Evolutionary conservation across 2,329 filamentous ascomycete genomes (phyloP).

Genomic region (Cladobotryum mycophilum): DNA sequence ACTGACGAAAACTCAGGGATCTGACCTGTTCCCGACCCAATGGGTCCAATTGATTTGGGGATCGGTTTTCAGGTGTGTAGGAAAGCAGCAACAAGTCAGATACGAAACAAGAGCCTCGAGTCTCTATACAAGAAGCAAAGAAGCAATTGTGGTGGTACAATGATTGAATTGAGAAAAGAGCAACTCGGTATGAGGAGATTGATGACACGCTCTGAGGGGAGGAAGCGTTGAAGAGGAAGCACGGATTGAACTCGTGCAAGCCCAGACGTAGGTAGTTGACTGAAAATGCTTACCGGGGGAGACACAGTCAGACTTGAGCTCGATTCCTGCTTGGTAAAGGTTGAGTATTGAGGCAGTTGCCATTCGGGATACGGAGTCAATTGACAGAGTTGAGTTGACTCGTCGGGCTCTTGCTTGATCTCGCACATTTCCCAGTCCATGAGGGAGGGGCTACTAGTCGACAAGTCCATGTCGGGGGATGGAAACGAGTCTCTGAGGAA

Average conservation of each 20-base stretch:
- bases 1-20: background rate
- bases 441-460: background rate
- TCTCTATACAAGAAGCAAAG: conserved; percentile 16
- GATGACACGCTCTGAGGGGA: conserved; percentile 6
- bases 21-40: conserved; percentile 8
- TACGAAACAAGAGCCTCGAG: conserved; percentile 10
- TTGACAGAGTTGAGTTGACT: background rate
- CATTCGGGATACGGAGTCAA: background rate
- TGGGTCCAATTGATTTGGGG: conserved; percentile 5
- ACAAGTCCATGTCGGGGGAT: background rate
- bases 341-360: conserved; percentile 3
- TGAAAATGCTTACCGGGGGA: conserved; percentile 5
- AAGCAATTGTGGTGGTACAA: conserved; percentile 15
- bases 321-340: background rate
- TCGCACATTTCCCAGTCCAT: conserved; percentile 3
- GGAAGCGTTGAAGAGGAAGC: conserved; percentile 7
- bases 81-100: conserved; percentile 23
- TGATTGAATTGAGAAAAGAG: conserved; percentile 17
- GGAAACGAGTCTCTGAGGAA: background rate
- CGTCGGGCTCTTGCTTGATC: background rate
- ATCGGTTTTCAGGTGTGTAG: conserved; percentile 10
- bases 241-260: background rate
- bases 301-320: background rate
- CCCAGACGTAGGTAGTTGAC: background rate
- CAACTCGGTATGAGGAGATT: conserved; percentile 16